A percentile compares a stretch with the other conserved stretches of the same genome.
phyloP scores from a whole-genome alignment of 495 filamentous ascomycete genomes.

The Cairneyella variabilis region DNA sequence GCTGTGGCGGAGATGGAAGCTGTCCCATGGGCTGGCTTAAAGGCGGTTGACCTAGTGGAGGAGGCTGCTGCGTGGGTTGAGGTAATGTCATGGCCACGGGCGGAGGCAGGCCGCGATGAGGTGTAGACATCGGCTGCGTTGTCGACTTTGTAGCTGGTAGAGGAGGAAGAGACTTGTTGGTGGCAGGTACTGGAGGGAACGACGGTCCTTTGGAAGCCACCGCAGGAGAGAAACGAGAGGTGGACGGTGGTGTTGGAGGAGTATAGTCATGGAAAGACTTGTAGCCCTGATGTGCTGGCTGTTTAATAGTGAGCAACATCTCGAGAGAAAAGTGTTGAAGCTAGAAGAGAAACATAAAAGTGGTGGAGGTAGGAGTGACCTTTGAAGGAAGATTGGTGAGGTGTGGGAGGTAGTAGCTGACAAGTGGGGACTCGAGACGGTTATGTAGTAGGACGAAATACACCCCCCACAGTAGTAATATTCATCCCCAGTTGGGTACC shows the following conservation, averaged over 20 bases:
- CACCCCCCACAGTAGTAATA: constrained; percentile 22
- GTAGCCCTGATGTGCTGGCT: constrained; percentile 62
- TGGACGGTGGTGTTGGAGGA: constrained; percentile 56
- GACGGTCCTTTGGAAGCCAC: constrained; percentile 45
- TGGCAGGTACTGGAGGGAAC: constrained; percentile 32
- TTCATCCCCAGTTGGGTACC: constrained; percentile 24
- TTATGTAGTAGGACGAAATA: constrained; percentile 16
- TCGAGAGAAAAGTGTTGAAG: constrained; percentile 22
- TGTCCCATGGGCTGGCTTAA: constrained; percentile 41
- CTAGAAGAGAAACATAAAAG: constrained; percentile 20
- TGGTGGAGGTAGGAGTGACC: constrained; percentile 24
- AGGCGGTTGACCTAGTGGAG: constrained; percentile 31
- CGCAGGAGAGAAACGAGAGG: constrained; percentile 57
- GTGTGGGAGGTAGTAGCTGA: constrained; percentile 2
- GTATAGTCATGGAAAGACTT: constrained; percentile 64
- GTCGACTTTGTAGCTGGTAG: constrained; percentile 15
- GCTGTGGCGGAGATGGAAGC: constrained; percentile 65
- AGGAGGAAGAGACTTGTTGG: constrained; percentile 29
- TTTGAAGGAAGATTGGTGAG: constrained; percentile 14
- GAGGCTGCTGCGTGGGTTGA: constrained; percentile 35
- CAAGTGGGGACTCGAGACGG: constrained; percentile 16
- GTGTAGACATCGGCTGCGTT: constrained; percentile 55
- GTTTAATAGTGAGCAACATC: constrained; percentile 67
- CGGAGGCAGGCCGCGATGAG: constrained; percentile 72
- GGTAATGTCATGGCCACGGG: constrained; percentile 68